Base-by-base conservation (phyloP, 2,329 filamentous ascomycete species). In the Botrytis fragariae region DNA sequence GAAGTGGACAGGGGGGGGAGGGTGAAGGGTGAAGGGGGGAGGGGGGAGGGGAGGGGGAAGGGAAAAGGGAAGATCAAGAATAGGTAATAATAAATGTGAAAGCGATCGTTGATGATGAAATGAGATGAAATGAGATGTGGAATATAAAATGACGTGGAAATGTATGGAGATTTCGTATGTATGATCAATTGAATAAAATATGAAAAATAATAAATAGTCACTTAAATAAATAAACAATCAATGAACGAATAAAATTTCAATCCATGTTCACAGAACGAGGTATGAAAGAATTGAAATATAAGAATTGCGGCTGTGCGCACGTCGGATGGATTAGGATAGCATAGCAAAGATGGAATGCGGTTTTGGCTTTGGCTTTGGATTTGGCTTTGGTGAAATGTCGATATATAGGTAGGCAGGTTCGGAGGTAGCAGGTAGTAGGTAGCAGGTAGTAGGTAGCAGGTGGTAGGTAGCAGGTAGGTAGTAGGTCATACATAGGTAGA, bases 1-100 rank as follows among this genome's bases (percentile, higher is more conserved):
- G 63, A 67, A 67, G 22, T 32, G 25, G 42, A 68, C 64, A 68
- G 35, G 64, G 64, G 64, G 32, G 35, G 35, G 45, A n/a, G 48
- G 5, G 48, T 12, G 51, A 16, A 29, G 25, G 51, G 51, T 29
- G 51, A 18, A 54, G n/a, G 51, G 45, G 45, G 10, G 9, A 22
- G 8, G 45, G 14, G 5, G 1, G n/a, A 57, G 6, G 10, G 22
- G 22, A 22, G 22, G 20, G 48, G 25, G 48, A 29, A n/a, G 16
- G n/a, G 51, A 14, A 54, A 54, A 16, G 25, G 14, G 51, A 29
- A 54, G n/a, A 54, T 29, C n/a, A 22, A 9, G 8, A 39, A 62
- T 18, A 39, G 9, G 12, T 25, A 42, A 62, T 29, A 39, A 39
- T n/a, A 62, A 62, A 39, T 25, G 1, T 35, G 25, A 51, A 37